Evolutionary conservation across 768 basidiomycete species (phyloP).

Genomic region (Calvatia gigantea): DNA sequence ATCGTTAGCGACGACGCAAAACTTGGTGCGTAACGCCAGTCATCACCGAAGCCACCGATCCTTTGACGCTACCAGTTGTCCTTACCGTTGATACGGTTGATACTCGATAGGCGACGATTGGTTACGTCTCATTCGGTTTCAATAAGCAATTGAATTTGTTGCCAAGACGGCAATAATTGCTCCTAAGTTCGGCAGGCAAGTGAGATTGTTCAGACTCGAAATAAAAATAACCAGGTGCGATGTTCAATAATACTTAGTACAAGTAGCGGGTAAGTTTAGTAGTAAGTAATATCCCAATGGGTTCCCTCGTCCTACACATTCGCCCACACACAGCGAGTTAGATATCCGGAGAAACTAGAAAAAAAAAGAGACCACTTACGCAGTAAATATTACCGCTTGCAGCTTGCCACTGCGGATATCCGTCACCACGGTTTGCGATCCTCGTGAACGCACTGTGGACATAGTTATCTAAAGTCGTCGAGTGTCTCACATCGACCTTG

Average conservation of each 20-base stretch:
- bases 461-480: conserved; percentile 21
- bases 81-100: too few relatives aligned
- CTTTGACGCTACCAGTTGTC: too few relatives aligned
- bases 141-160: too few relatives aligned
- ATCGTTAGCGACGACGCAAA: too few relatives aligned
- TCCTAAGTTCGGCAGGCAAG: too few relatives aligned
- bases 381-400: conserved; percentile 26
- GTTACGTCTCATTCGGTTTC: too few relatives aligned
- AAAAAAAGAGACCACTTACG: conserved; percentile 15
- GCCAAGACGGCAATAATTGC: too few relatives aligned
- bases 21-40: too few relatives aligned
- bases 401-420: conserved; percentile 25
- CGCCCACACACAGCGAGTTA: neutral
- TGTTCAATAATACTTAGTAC: neutral
- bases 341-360: neutral
- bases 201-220: too few relatives aligned
- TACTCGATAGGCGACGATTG: too few relatives aligned
- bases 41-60: too few relatives aligned
- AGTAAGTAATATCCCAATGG: conserved; percentile 24
- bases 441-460: conserved; percentile 20
- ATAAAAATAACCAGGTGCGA: neutral
- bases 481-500: conserved; percentile 25
- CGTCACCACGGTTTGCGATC: conserved; percentile 25
- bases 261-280: neutral
- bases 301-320: conserved; percentile 23